phyloP scores from a whole-genome alignment of 2,329 filamentous ascomycete genomes.

The Pseudomassariella vexata region DNA sequence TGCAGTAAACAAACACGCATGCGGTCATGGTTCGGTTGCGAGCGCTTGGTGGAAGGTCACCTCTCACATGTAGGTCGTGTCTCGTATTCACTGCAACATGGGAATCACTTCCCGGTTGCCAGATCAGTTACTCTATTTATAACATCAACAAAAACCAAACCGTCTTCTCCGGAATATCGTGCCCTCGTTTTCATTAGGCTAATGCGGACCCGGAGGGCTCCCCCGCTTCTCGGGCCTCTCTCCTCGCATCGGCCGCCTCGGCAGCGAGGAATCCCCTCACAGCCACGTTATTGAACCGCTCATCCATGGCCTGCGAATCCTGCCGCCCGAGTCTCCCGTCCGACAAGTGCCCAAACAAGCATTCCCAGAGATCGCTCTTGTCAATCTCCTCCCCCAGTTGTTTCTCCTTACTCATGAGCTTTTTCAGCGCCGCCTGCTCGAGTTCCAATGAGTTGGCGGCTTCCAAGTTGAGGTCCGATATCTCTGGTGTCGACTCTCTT shows the following conservation, averaged over 20 bases:
- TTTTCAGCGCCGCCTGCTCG: conserved; percentile 64
- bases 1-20: too few relatives aligned
- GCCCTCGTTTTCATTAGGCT: conserved; percentile 3
- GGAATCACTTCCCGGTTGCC: too few relatives aligned
- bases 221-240: too few relatives aligned
- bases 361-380: conserved; percentile 79
- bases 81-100: too few relatives aligned
- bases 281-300: conserved; percentile 24
- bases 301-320: conserved; percentile 14
- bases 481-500: conserved; percentile 34
- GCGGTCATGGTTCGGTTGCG: too few relatives aligned
- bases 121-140: too few relatives aligned
- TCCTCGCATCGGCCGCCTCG: conserved; percentile 36
- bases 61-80: too few relatives aligned
- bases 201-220: too few relatives aligned
- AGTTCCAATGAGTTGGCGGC: conserved; percentile 80
- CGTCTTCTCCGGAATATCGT: background rate
- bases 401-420: conserved; percentile 64
- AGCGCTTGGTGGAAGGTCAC: too few relatives aligned
- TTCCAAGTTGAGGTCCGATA: conserved; percentile 63
- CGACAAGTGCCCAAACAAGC: conserved; percentile 65
- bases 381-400: conserved; percentile 75
- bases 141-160: too few relatives aligned
- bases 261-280: conserved; percentile 37
- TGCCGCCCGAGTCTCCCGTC: conserved; percentile 17